phyloP scores from a whole-genome alignment of 495 filamentous ascomycete genomes.

The Hypoxylon fuscum region DNA sequence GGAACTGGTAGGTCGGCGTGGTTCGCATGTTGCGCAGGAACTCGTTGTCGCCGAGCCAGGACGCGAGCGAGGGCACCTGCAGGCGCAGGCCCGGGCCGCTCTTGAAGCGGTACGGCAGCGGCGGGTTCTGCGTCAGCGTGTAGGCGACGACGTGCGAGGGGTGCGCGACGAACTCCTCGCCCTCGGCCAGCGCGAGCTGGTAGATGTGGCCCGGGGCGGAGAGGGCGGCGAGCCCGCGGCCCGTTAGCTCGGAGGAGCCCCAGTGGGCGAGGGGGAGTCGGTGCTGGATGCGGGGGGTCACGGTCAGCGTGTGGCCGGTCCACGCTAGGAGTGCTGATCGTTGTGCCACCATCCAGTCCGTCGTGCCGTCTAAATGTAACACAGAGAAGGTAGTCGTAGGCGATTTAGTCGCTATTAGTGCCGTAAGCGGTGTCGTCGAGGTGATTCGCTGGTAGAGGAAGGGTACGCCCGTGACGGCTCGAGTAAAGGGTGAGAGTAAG shows the following conservation, averaged over 20 bases:
- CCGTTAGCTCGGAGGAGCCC: constrained; percentile 88
- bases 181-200: constrained; percentile 76
- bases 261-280: constrained; percentile 84
- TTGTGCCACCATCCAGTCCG: constrained; percentile 94
- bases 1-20: constrained; percentile 72
- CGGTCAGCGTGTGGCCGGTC: constrained; percentile 87
- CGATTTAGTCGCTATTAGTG: constrained; percentile 85
- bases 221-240: constrained; percentile 84
- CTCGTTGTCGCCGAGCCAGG: constrained; percentile 63
- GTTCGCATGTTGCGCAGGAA: constrained; percentile 76
- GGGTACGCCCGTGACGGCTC: constrained; percentile 81
- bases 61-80: constrained; percentile 74
- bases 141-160: constrained; percentile 91
- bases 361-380: constrained; percentile 89
- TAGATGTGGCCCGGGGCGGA: constrained; percentile 87
- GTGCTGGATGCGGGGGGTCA: constrained; percentile 76
- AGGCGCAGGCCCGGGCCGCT: constrained; percentile 77
- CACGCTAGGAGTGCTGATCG: constrained; percentile 87
- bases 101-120: constrained; percentile 84
- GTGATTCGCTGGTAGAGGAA: constrained; percentile 94
- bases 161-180: constrained; percentile 88
- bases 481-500: constrained; percentile 80
- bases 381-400: constrained; percentile 84
- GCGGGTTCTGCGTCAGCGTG: constrained; percentile 74
- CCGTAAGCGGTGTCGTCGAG: constrained; percentile 84